These are phyloP conservation scores for Apiospora arundinis DNA, from an alignment of 2,329 filamentous ascomycete species.

Conservation along the genomic window DNA sequence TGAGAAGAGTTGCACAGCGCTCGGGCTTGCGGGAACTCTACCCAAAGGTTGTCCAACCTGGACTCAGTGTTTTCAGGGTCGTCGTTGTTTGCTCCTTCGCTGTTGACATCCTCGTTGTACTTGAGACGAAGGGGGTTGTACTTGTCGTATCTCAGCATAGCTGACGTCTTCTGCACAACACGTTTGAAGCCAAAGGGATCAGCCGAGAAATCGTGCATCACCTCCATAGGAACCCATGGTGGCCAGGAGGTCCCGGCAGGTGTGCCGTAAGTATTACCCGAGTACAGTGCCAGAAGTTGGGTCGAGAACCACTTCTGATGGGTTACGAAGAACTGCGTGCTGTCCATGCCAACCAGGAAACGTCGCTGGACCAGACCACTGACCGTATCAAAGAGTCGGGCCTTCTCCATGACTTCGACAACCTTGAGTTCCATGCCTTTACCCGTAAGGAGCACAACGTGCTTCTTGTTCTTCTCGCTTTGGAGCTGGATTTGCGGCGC, in stretches of 20 bases:
- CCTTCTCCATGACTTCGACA: constrained; percentile 97
- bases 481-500: constrained; percentile 98
- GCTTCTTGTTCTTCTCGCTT: constrained; percentile 96
- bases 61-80: constrained; percentile 68
- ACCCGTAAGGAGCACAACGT: constrained; percentile 93
- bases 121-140: constrained; percentile 97
- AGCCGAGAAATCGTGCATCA: constrained; percentile 95
- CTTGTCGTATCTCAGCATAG: constrained; percentile 93
- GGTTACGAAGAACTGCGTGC: constrained; percentile 96
- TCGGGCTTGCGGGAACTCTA: constrained; percentile 92
- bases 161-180: constrained; percentile 95
- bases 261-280: constrained; percentile 90
- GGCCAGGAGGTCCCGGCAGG: constrained; percentile 89
- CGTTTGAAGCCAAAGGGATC: constrained; percentile 98
- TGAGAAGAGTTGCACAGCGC: constrained; percentile 97
- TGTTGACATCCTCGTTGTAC: constrained; percentile 91
- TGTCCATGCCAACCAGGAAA: constrained; percentile 95
- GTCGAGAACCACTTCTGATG: constrained; percentile 89
- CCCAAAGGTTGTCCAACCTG: constrained; percentile 95
- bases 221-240: constrained; percentile 97
- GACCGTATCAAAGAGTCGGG: constrained; percentile 88
- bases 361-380: constrained; percentile 94
- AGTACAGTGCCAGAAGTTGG: constrained; percentile 88
- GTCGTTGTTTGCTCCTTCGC: constrained; percentile 59
- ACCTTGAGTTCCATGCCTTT: constrained; percentile 99